A percentile compares a stretch with the other conserved stretches of the same genome.
Conservation (phyloP, 768 basidiomycete genomes). For the Boletus pseudopeckii region DNA sequence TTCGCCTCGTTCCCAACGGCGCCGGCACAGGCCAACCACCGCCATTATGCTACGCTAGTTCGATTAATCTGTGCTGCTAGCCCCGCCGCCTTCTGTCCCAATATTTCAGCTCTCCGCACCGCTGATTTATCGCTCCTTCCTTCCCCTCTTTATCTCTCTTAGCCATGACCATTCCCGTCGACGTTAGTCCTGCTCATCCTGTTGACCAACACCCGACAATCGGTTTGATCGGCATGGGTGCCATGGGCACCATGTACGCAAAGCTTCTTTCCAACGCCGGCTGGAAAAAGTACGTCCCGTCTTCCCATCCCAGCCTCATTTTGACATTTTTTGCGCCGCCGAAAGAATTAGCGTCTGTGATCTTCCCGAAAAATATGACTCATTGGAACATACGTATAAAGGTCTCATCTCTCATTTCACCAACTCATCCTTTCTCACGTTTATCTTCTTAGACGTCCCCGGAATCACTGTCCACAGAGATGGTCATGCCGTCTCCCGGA, state of each 20-base stretch:
- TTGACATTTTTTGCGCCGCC: not conserved
- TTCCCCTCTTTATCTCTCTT: not conserved
- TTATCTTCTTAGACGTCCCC: slow-evolving; percentile 42
- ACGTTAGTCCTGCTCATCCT: slow-evolving; percentile 35
- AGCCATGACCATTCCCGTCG: slow-evolving; percentile 18
- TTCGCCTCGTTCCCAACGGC: not conserved
- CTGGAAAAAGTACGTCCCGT: slow-evolving; percentile 64
- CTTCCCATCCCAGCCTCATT: not conserved
- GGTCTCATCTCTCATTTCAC: slow-evolving; percentile 47
- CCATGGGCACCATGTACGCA: slow-evolving; percentile 96
- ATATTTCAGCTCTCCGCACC: not conserved
- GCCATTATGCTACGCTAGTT: not conserved
- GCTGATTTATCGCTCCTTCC: not conserved
- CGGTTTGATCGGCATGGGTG: slow-evolving; percentile 95
- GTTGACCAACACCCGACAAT: slow-evolving; percentile 65
- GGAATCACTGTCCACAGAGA: slow-evolving; percentile 67
- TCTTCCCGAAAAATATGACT: slow-evolving; percentile 65
- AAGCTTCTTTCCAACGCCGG: slow-evolving; percentile 71
- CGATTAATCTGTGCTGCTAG: too few relatives aligned
- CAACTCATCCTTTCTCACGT: slow-evolving; percentile 11
- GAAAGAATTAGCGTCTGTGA: slow-evolving; percentile 89
- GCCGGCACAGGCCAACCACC: not conserved
- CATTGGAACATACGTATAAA: slow-evolving; percentile 55
- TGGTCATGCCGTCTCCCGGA: slow-evolving; percentile 84
- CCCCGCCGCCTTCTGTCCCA: not conserved